A percentile compares a stretch with the other conserved stretches of the same genome.
These are phyloP conservation scores for Ceratocystis ficicola DNA, from an alignment of 2,329 filamentous ascomycete genomes.

Conservation along the genomic window DNA sequence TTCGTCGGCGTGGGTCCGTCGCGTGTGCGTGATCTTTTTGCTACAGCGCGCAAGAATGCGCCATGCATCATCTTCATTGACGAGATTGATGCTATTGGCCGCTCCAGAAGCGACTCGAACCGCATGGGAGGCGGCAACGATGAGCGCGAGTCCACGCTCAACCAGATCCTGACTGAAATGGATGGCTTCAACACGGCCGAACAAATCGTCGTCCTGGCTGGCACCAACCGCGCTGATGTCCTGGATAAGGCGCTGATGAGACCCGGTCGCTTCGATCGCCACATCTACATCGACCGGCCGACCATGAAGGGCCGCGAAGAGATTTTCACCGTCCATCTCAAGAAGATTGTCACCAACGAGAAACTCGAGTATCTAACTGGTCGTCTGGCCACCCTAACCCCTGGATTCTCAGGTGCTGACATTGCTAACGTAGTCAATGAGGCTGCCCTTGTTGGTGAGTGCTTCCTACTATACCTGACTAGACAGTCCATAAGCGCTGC, in stretches of 20 bases:
- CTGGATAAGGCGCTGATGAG: slow-evolving; percentile 93
- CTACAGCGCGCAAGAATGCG: slow-evolving; percentile 86
- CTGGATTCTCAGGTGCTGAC: slow-evolving; percentile 92
- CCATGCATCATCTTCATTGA: slow-evolving; percentile 99
- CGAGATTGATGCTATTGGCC: slow-evolving; percentile 95
- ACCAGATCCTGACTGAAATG: slow-evolving; percentile 98
- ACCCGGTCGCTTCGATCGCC: slow-evolving; percentile 90
- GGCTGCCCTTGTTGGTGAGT: slow-evolving; percentile 83
- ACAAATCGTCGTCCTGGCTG: slow-evolving; percentile 90
- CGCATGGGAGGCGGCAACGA: slow-evolving; percentile 73
- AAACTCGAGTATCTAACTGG: slow-evolving; percentile 80
- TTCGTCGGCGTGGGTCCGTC: slow-evolving; percentile 97
- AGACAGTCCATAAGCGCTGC: background rate
- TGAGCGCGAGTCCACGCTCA: slow-evolving; percentile 90
- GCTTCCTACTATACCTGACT: no score
- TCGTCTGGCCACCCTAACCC: slow-evolving; percentile 79
- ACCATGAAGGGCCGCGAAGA: slow-evolving; percentile 95
- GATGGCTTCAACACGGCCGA: slow-evolving; percentile 96
- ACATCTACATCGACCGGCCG: slow-evolving; percentile 87
- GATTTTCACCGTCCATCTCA: slow-evolving; percentile 88
- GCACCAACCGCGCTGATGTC: slow-evolving; percentile 90
- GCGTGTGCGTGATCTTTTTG: slow-evolving; percentile 85
- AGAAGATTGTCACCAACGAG: slow-evolving; percentile 87
- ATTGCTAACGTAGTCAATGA: slow-evolving; percentile 99
- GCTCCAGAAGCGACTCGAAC: slow-evolving; percentile 70